Percentiles rank a stretch among this genome's conserved stretches.
These are phyloP conservation scores for Pestalotiopsis sp. DNA, from an alignment of 2,329 filamentous ascomycete species.

Conservation along the genomic window DNA sequence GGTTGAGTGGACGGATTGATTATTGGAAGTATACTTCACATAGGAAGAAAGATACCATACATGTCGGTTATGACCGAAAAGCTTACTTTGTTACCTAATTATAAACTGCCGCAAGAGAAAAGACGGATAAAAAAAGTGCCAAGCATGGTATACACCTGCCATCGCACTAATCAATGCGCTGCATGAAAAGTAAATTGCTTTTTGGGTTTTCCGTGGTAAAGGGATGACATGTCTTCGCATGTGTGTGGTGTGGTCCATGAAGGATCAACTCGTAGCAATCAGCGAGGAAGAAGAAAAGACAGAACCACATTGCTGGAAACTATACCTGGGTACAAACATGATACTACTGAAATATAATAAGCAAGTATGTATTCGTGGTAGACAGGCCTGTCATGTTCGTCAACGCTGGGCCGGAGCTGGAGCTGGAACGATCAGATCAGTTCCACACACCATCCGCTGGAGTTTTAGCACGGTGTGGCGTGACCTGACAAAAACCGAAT, in stretches of 20 bases:
- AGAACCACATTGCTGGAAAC: not conserved
- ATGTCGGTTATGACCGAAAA: not conserved
- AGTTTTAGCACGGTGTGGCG: not conserved
- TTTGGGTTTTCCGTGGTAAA: not conserved
- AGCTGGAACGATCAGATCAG: not conserved
- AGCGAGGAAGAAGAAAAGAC: not conserved
- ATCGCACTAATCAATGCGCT: not conserved
- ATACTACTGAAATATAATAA: not conserved
- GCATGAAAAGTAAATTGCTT: not conserved
- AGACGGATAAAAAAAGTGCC: too few relatives aligned
- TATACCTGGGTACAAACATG: not conserved
- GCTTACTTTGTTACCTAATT: not conserved
- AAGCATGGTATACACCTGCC: too few relatives aligned
- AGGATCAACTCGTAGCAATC: not conserved
- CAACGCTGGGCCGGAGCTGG: too few relatives aligned
- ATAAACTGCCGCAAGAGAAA: not conserved
- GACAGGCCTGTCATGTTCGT: too few relatives aligned
- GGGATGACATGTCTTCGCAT: too few relatives aligned
- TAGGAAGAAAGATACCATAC: not conserved
- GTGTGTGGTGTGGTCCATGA: not conserved
- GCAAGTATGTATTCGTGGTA: too few relatives aligned
- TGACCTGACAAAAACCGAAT: not conserved
- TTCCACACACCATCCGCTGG: not conserved
- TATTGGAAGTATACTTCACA: not conserved
- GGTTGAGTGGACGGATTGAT: not conserved